Base-by-base conservation (phyloP, 345 rosid species). In the Toxicodendron radicans region DNA sequence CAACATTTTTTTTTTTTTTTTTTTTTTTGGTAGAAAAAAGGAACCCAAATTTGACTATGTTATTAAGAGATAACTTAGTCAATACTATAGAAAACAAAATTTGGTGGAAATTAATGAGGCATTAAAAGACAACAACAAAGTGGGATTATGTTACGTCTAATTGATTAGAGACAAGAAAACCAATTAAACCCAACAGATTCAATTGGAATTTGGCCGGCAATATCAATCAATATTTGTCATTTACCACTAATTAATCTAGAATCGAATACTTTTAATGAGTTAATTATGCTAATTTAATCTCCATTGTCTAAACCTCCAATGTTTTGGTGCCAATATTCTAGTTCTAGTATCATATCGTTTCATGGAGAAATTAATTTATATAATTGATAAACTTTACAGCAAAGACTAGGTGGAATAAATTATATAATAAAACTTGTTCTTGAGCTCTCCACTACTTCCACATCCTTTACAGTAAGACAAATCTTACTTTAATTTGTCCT, bases 151-250 rank as follows among this genome's bases (percentile, higher is more conserved):
- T 64, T 49, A 51, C 6, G 43, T 38, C 43, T 38, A 1, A 0
- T 3, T 35, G 58, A 77, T 75, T 77, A 65, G 53, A 60, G 74
- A 75, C 81, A 77, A 77, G 68, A 76, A 49, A 83, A 75, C 45
- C 76, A 27, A 48, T 27, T 24, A 71, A 77, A 21, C 45, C 30
- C 18, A 69, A 71, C 75, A 78, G 66, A 58, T 58, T 60, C 20
- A 0, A 66, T 45, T 33, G 74, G 81, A 35, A 76, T 77, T 73
- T 75, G 78, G 76, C 78, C 38, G 78, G 65, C 83, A 70, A 72
- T 32, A 64, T 79, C 71, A 62, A 67, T 72, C 74, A 68, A 16
- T 9, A 58, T 64, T 70, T 38, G 57, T 54, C 54, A 38, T 13
- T 49, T 56, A 53, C 38, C 41, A 14, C 65, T 56, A 33, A 56